Evolutionary conservation across 2,329 filamentous ascomycete genomes (phyloP).

Genomic region (Calonectria henricotiae): DNA sequence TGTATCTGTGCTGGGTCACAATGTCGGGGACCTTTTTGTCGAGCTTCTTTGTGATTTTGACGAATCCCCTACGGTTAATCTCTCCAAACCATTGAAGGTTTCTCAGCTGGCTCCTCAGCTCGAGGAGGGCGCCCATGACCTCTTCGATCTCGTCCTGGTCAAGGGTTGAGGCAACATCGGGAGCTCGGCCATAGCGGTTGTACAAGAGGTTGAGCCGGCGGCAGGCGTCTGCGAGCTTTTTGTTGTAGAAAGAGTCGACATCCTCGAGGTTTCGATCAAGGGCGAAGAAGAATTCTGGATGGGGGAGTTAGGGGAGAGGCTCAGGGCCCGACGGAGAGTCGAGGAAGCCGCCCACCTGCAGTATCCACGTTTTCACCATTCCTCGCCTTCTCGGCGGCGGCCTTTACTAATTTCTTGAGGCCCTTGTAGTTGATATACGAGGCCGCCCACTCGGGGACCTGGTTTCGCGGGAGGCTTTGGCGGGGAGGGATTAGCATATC

Average conservation of each 20-base stretch:
- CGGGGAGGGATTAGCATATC: slow-evolving; percentile 46
- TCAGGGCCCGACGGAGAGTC: slow-evolving; percentile 51
- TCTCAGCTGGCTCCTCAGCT: slow-evolving; percentile 87
- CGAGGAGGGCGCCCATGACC: slow-evolving; percentile 89
- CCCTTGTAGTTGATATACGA: slow-evolving; percentile 92
- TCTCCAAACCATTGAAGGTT: slow-evolving; percentile 99
- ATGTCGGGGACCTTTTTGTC: slow-evolving; percentile 92
- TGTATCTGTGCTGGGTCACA: slow-evolving; percentile 86
- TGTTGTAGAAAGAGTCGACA: slow-evolving; percentile 97
- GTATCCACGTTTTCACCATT: slow-evolving; percentile 86
- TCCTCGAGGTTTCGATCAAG: slow-evolving; percentile 98
- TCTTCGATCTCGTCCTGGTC: slow-evolving; percentile 94
- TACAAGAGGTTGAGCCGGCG: slow-evolving; percentile 89
- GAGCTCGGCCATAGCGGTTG: slow-evolving; percentile 85
- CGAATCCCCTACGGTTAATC: slow-evolving; percentile 94
- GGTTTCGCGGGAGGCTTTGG: slow-evolving; percentile 80
- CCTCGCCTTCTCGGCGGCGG: slow-evolving; percentile 76
- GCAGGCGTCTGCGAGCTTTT: slow-evolving; percentile 89
- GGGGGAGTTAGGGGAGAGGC: slow-evolving; percentile 55
- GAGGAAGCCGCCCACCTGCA: slow-evolving; percentile 79
- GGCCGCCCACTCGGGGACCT: slow-evolving; percentile 89
- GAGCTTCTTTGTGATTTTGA: slow-evolving; percentile 99
- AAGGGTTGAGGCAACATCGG: slow-evolving; percentile 79
- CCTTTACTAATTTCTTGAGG: slow-evolving; percentile 96
- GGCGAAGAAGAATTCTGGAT: slow-evolving; percentile 93